phyloP scores from a whole-genome alignment of 2,329 filamentous ascomycete species.

The Fragosphaeria purpurea region DNA sequence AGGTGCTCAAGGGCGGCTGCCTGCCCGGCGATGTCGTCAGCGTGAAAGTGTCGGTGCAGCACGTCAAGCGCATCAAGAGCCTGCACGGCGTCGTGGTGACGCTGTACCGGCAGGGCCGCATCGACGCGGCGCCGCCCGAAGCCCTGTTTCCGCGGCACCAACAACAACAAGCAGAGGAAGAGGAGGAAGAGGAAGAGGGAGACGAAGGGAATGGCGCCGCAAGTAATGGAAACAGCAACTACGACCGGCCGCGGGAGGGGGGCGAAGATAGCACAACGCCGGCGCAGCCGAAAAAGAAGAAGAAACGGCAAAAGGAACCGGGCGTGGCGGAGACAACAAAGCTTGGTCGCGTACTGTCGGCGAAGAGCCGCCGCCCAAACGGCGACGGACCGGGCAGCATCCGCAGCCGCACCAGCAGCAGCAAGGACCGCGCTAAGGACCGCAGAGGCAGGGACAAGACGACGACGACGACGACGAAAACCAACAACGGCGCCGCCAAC shows the following conservation, averaged over 20 bases:
- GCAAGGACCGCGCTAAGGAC: not conserved
- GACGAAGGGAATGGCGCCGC: not conserved
- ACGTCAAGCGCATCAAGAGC: slow-evolving; percentile 83
- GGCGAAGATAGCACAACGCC: no score
- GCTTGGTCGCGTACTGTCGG: not conserved
- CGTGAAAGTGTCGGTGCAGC: slow-evolving; percentile 71
- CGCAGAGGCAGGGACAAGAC: not conserved
- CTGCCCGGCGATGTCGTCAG: slow-evolving; percentile 76
- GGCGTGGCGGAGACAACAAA: slow-evolving; percentile 12
- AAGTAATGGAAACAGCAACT: not conserved
- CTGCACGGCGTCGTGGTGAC: slow-evolving; percentile 89
- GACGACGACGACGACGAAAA: not conserved
- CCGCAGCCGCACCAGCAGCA: not conserved
- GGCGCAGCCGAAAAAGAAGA: no score
- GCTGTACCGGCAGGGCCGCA: slow-evolving; percentile 79
- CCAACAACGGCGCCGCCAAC: slow-evolving; percentile 5
- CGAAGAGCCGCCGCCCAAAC: not conserved
- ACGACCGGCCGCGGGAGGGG: not conserved
- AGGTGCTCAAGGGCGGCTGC: slow-evolving; percentile 72
- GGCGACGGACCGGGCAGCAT: slow-evolving; percentile 5
- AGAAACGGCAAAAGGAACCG: slow-evolving; percentile 20
- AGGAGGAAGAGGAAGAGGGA: not conserved
- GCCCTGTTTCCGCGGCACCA: slow-evolving; percentile 29
- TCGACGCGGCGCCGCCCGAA: slow-evolving; percentile 60
- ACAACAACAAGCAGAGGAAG: not conserved